These are phyloP conservation scores for Coniferiporia weirii DNA, from an alignment of 1,284 basidiomycete species.

Conservation along the genomic window DNA sequence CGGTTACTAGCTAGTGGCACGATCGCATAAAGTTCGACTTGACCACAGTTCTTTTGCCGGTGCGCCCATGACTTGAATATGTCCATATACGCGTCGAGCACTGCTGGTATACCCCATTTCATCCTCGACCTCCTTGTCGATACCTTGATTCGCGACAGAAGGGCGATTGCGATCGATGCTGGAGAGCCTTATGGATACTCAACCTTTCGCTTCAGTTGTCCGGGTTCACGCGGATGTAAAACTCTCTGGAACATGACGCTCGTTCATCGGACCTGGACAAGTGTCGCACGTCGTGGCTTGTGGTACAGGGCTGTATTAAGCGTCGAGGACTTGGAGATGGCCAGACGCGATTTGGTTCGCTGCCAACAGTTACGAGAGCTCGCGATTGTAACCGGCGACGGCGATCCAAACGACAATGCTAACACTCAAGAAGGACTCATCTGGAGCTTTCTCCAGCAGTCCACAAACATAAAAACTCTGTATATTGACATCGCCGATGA, in stretches of 20 bases:
- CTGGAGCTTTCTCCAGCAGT: neutral
- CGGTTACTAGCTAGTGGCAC: too few relatives aligned
- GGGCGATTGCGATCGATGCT: neutral
- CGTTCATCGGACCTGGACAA: conserved; percentile 14
- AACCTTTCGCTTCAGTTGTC: neutral
- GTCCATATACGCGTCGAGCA: too few relatives aligned
- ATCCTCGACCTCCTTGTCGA: neutral
- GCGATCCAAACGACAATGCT: neutral
- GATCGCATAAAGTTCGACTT: too few relatives aligned
- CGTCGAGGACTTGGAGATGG: neutral
- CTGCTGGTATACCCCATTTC: neutral
- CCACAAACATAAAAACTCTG: neutral
- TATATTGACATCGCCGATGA: neutral
- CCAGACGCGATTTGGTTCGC: neutral
- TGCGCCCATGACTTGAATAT: too few relatives aligned
- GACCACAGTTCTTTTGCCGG: too few relatives aligned
- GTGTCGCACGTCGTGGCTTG: neutral
- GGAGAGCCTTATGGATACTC: too few relatives aligned
- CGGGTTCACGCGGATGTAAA: neutral
- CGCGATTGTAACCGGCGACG: neutral
- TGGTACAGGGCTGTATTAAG: conserved; percentile 2
- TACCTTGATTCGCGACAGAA: neutral
- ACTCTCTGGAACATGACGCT: conserved; percentile 5
- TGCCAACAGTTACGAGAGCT: conserved; percentile 3
- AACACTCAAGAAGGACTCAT: neutral